These are phyloP conservation scores for Powellomyces hirtus DNA, from an alignment of 192 early-diverging fungal species.

Conservation along the genomic window DNA sequence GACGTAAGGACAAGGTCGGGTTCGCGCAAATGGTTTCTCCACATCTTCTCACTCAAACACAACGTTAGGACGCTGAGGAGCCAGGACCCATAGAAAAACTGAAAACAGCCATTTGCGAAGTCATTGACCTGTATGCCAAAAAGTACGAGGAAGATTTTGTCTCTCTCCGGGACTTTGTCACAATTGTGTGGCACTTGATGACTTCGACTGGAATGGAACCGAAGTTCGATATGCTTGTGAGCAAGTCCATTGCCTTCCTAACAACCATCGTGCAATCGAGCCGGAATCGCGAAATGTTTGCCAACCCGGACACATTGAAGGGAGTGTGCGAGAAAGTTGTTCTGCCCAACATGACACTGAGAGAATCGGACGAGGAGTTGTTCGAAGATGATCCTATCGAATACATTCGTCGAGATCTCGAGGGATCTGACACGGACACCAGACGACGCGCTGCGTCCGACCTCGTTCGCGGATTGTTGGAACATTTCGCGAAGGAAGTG, in stretches of 20 bases:
- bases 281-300: conserved; percentile 73
- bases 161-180: conserved; percentile 78
- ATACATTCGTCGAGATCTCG: conserved; percentile 88
- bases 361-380: conserved; percentile 85
- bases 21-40: neutral
- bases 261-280: conserved; percentile 80
- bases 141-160: conserved; percentile 90
- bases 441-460: conserved; percentile 90
- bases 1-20: conserved; percentile 39
- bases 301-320: conserved; percentile 62
- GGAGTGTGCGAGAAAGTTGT: conserved; percentile 89
- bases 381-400: conserved; percentile 98
- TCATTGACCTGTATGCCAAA: conserved; percentile 83
- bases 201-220: conserved; percentile 66
- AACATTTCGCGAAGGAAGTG: conserved; percentile 80
- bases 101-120: conserved; percentile 92
- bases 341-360: conserved; percentile 86
- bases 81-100: conserved; percentile 81
- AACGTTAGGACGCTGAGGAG: conserved; percentile 74
- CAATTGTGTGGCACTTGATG: conserved; percentile 84
- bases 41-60: neutral
- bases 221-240: conserved; percentile 86
- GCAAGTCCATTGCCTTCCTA: conserved; percentile 86
- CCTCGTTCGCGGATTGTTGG: conserved; percentile 87
- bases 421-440: conserved; percentile 84